phyloP scores from a whole-genome alignment of 805 yeast species.

The Monosporozyma yasuniensis region DNA sequence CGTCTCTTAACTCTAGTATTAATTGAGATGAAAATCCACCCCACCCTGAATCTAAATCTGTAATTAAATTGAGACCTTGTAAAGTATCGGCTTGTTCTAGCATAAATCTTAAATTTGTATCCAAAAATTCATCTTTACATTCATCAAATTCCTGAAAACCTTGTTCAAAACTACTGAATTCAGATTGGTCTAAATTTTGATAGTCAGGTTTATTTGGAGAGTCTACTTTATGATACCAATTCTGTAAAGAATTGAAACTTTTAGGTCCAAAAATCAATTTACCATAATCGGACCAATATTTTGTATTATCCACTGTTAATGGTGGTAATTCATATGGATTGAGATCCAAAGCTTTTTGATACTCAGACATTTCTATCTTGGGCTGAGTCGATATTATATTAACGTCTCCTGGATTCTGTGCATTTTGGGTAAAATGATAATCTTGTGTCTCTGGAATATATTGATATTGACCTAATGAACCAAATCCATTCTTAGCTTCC shows the following conservation, averaged over 20 bases:
- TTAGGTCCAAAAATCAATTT: conserved; percentile 58
- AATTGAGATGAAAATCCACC: conserved; percentile 57
- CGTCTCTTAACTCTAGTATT: conserved; percentile 55
- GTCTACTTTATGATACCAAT: conserved; percentile 44
- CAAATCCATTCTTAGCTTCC: conserved; percentile 73
- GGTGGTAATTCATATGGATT: conserved; percentile 28
- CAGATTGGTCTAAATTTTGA: conserved; percentile 14
- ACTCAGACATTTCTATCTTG: conserved; percentile 42
- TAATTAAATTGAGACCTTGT: conserved; percentile 58
- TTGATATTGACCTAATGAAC: conserved; percentile 51
- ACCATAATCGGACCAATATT: conserved; percentile 76
- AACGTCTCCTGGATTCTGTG: background rate
- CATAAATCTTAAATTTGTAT: conserved; percentile 46
- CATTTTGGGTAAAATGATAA: background rate
- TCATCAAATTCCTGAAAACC: conserved; percentile 56
- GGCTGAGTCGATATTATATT: conserved; percentile 28
- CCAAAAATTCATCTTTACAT: conserved; percentile 43
- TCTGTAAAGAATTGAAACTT: conserved; percentile 42
- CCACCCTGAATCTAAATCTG: conserved; percentile 78
- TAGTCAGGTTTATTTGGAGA: conserved; percentile 25
- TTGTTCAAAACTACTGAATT: conserved; percentile 39
- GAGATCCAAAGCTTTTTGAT: conserved; percentile 54
- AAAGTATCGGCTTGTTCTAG: conserved; percentile 71
- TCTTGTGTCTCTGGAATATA: conserved; percentile 30
- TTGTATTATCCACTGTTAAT: conserved; percentile 36